Evolutionary conservation across 306 rosid species (phyloP), one percentile per base, ranked within the genome.

Genomic region (Oxytropis ochrocephala): DNA sequence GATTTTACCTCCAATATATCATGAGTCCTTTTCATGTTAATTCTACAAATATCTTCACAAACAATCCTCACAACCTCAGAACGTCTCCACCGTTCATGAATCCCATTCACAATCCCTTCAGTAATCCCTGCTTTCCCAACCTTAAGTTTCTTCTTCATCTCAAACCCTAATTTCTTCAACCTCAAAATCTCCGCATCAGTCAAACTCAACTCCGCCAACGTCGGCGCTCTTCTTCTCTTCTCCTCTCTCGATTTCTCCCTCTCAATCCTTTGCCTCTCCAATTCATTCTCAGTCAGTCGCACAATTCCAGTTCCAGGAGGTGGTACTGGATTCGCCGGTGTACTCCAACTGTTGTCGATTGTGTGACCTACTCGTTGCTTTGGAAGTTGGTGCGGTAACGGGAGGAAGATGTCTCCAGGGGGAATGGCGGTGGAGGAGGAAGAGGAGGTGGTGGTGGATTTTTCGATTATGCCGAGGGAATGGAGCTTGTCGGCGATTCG

Each of bases 1-100:
- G 24, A 11, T 10, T 11, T 38, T 66, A 93, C 98, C 98, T 93
- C 97, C 82, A 93, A 72, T 66, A 93, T 71, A 27, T 93, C 96
- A 81, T 93, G 98, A 21, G 96, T 93, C 78, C 94, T 83, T 83
- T 87, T 90, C 97, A 93, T 93, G 86, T 93, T 93, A 72, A 84
- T 36, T 69, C 77, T 84, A 41, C 82, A 86, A 19, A 93, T 30
- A 84, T 90, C 98, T 69, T 93, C 98, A 55, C 92, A 88, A 18
- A 76, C 84, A 36, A 93, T 51, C 70, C 80, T 93, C 36, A 88
- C 98, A 5, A 93, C 88, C 76, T 93, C 96, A 0, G 76, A 69
- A 0, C 77, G 57, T 64, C 97, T 74, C 98, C 98, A 90, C 63
- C 87, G 85, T 81, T 93, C 98, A 54, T 93, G 97, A 79, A 93